phyloP scores from a whole-genome alignment of 2,329 filamentous ascomycete genomes.

The Fusarium succisae region DNA sequence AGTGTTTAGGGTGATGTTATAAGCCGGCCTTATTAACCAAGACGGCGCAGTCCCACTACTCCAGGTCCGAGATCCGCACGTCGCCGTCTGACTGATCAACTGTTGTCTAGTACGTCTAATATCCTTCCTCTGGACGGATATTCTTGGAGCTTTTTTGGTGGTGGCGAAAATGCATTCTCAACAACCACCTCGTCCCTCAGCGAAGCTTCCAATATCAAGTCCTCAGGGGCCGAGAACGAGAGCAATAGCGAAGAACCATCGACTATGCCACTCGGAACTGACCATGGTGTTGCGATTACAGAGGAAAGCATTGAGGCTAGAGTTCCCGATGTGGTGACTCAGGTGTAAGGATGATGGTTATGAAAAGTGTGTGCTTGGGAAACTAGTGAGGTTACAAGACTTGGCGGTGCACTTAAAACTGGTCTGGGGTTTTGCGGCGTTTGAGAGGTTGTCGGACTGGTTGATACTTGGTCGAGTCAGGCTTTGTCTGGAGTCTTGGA shows the following conservation, averaged over 20 bases:
- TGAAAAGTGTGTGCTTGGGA: neutral
- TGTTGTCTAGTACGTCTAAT: slow-evolving; percentile 2
- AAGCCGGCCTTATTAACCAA: neutral
- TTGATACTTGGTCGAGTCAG: neutral
- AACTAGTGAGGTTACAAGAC: neutral
- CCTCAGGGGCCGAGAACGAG: neutral
- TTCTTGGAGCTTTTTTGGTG: neutral
- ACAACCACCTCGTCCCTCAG: neutral
- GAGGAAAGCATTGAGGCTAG: slow-evolving; percentile 64
- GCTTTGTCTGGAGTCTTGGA: slow-evolving; percentile 13
- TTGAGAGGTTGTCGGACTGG: neutral
- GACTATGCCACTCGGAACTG: slow-evolving; percentile 54
- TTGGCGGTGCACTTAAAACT: neutral
- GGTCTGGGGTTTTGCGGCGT: neutral
- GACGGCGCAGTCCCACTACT: slow-evolving; percentile 6
- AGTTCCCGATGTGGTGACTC: slow-evolving; percentile 55
- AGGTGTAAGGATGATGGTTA: slow-evolving; percentile 28
- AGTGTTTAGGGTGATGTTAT: neutral
- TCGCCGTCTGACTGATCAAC: neutral
- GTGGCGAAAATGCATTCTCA: neutral
- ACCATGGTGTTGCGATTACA: slow-evolving; percentile 63
- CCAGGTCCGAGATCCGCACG: slow-evolving; percentile 5
- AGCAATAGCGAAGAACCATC: slow-evolving; percentile 7
- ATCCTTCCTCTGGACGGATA: neutral
- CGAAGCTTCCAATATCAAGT: neutral